These are phyloP conservation scores for Hypocreales sp. DNA, from an alignment of 2,329 filamentous ascomycete genomes.

Conservation along the genomic window DNA sequence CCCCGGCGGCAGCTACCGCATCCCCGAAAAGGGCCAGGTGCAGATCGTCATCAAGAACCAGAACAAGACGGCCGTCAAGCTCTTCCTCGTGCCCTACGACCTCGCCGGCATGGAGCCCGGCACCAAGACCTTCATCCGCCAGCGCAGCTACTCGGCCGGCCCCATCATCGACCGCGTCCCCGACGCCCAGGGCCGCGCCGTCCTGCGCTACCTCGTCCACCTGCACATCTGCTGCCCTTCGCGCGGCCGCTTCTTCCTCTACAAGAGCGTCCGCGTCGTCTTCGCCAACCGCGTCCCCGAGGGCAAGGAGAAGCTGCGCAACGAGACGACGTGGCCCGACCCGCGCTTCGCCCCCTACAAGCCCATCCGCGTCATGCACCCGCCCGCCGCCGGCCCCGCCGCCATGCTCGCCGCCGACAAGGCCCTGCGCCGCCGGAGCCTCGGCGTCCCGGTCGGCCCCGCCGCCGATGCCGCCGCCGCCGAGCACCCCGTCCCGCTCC, in stretches of 20 bases:
- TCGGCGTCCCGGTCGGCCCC: constrained; percentile 23
- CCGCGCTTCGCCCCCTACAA: constrained; percentile 80
- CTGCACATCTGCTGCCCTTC: constrained; percentile 82
- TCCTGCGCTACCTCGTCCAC: constrained; percentile 80
- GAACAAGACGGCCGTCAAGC: constrained; percentile 93
- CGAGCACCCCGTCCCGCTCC: constrained; percentile 12
- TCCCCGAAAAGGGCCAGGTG: constrained; percentile 83
- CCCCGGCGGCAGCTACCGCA: constrained; percentile 80
- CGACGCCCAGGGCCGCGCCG: constrained; percentile 39
- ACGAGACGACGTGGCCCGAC: constrained; percentile 80
- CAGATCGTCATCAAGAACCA: constrained; percentile 98
- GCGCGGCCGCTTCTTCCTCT: constrained; percentile 73
- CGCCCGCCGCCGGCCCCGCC: constrained; percentile 24
- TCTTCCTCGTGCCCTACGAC: constrained; percentile 90
- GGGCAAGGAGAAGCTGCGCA: constrained; percentile 80
- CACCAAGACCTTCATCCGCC: constrained; percentile 90
- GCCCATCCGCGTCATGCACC: constrained; percentile 38
- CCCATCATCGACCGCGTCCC: constrained; percentile 59
- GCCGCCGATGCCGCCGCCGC: constrained; percentile 10
- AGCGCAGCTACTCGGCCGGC: constrained; percentile 81
- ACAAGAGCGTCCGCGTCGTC: constrained; percentile 84
- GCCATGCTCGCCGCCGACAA: constrained; percentile 43
- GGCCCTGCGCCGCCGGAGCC: constrained; percentile 40
- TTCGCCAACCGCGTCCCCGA: constrained; percentile 95
- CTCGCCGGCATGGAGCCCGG: constrained; percentile 82